A percentile compares a stretch with the other conserved stretches of the same genome.
Evolutionary conservation across 148 eudicot genomes (phyloP).

Genomic region (Rhododendron williamsianum): DNA sequence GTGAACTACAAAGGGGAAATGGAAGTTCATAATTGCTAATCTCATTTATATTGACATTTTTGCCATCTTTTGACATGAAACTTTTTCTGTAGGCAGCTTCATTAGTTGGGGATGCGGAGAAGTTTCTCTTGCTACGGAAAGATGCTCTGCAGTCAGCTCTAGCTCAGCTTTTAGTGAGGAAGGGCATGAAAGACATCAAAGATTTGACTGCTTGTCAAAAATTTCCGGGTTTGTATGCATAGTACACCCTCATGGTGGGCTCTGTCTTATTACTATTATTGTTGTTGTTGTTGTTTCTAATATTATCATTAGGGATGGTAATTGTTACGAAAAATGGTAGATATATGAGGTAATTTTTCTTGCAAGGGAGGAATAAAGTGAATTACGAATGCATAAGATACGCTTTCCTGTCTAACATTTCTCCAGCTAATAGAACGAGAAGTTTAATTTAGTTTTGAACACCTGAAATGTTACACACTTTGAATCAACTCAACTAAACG

Average conservation of each 20-base stretch:
- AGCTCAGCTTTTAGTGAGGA: conserved; percentile 54
- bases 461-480: neutral
- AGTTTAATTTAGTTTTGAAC: neutral
- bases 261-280: neutral
- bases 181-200: conserved; percentile 56
- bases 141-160: conserved; percentile 65
- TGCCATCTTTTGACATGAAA: conserved; percentile 6
- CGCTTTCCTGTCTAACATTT: neutral
- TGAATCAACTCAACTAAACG: neutral
- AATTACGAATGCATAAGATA: neutral
- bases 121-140: conserved; percentile 58
- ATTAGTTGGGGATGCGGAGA: conserved; percentile 74
- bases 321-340: neutral
- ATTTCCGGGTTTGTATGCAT: conserved; percentile 44
- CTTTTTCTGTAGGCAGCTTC: conserved; percentile 45
- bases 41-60: neutral
- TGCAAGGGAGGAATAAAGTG: neutral
- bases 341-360: neutral
- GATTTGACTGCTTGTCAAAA: conserved; percentile 52
- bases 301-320: neutral
- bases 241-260: neutral
- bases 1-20: neutral
- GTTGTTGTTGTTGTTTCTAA: too few species aligned
- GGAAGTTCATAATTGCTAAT: neutral
- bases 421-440: too few species aligned